Base-by-base conservation (phyloP, 164 flowering plant genomes). In the Liquidambar formosana region DNA sequence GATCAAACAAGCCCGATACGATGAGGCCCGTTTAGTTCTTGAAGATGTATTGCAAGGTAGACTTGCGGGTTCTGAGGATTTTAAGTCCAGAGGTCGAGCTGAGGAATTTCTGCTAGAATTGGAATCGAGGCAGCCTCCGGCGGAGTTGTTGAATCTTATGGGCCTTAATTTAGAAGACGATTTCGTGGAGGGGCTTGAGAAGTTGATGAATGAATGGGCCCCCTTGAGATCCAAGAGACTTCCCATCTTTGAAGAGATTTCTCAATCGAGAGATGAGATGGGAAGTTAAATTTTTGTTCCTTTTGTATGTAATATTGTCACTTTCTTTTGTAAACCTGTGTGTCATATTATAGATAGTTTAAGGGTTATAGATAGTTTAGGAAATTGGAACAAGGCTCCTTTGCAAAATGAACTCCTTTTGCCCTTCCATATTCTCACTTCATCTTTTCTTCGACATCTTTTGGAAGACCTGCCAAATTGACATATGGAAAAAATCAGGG, bases 1-100 rank as follows among this genome's bases (percentile, higher is more conserved):
- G 33, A 81, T 86, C 15, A 88, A 80, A 72, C 98, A 85, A 23
- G 82, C 61, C 10, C 75, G 89, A 19, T 78, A 46, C 58, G 73
- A 64, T 0, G 98, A 92, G 68, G 94, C 93, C 0, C 72, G 60
- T 28, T 26, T 48, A 3, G 75, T 87, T 28, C 86, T 92, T 15
- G 78, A 79, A 51, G 88, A 87, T 15, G 86, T 92, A 1, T 28
- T 86, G 21, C 74, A 77, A 43, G 81, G 84, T 1, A 76, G 69
- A 28, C 41, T 88, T 63, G 62, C 81, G 5, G 96, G 94, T 10
- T 85, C 88, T 0, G 85, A 82, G 0, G 97, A 92, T 22, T 54
- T 2, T 25, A 57, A 57, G 33, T 57, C 28, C 33, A 27, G 4
- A 23, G 23, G 6, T 13, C 60, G 33, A 0, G 60, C 16, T 5